Evolutionary conservation across 805 yeast genomes (phyloP).

Genomic region (Spathaspora gorwiae): DNA sequence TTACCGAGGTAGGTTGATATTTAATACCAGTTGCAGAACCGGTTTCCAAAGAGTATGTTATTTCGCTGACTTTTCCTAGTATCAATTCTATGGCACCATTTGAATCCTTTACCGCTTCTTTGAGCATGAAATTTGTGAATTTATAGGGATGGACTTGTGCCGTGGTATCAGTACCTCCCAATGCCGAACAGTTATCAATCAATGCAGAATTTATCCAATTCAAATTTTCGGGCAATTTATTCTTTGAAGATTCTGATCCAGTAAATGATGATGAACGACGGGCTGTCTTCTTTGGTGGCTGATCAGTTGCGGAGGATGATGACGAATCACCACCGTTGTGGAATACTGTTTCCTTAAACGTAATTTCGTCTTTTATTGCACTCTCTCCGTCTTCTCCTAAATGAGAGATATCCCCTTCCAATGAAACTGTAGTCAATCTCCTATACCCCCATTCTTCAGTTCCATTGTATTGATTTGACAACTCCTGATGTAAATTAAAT

Average conservation of each 20-base stretch:
- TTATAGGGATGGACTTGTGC: conserved; percentile 97
- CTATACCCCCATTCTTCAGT: conserved; percentile 90
- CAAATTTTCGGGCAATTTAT: conserved; percentile 52
- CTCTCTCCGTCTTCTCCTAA: conserved; percentile 19
- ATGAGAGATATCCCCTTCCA: conserved; percentile 72
- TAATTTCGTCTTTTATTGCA: not conserved
- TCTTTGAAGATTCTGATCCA: not conserved
- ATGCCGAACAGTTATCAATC: conserved; percentile 67
- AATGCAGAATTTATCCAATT: conserved; percentile 70
- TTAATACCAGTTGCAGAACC: conserved; percentile 70
- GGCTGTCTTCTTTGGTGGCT: conserved; percentile 36
- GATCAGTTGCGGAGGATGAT: conserved; percentile 11
- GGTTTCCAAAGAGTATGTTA: conserved; percentile 55
- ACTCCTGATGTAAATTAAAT: conserved; percentile 77
- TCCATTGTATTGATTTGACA: conserved; percentile 78
- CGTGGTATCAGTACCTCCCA: conserved; percentile 83
- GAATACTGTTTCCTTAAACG: conserved; percentile 10
- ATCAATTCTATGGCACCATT: conserved; percentile 79
- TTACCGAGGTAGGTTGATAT: conserved; percentile 47
- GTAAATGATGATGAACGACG: conserved; percentile 15
- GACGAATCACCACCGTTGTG: conserved; percentile 13
- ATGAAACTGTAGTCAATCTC: conserved; percentile 75
- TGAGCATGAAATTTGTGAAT: conserved; percentile 79
- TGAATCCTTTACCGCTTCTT: conserved; percentile 64
- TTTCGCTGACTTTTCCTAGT: conserved; percentile 75